Base-by-base conservation (phyloP, 768 basidiomycete genomes). In the Tylopilus sp. region DNA sequence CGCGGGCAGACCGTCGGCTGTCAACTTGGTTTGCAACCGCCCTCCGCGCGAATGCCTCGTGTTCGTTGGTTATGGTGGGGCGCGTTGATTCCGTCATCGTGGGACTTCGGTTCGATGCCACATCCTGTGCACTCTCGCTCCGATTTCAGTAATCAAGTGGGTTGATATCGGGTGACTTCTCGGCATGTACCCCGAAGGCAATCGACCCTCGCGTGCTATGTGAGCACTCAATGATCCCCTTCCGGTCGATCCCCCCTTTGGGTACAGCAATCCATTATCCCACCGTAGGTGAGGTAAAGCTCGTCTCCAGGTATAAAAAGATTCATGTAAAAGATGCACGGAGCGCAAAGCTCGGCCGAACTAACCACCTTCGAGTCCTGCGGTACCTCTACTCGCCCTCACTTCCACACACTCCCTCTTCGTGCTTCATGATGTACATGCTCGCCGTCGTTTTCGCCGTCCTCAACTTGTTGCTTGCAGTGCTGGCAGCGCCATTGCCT, bases 391-490 rank as follows among this genome's bases (percentile, higher is more conserved):
- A 23, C 18, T 21, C 26, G 6, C 40, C 44, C 33, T 35, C 33
- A 35, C 20, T 15, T 41, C 30, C 50, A 26, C 30, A 20, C 17
- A 26, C 36, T 20, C 33, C 35, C 36, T 35, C 25, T 18, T n/a
- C n/a, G 3, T 3, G 7, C 3, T 21, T 18, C 51, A 50, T 12
- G 2, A 69, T 69, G 67, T 43, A 48, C 58, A 50, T 18, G n/a
- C 8, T 59, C 22, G 42, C 45, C n/a, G 44, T 63, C 59, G 28
- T 73, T 49, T 50, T 75, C 47, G 50, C 66, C 53, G 61, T 73
- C 25, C 56, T 83, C 61, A 69, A 77, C 47, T 70, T 75, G 57
- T 40, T 79, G 52, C 58, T 77, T 50, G 55, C 73, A 44, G 63
- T 66, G 38, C 58, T 78, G 52, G 80, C 79, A 18, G 69, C 77